These are phyloP conservation scores for Coemansia biformis DNA, from an alignment of 192 early-diverging fungal genomes.

Conservation along the genomic window DNA sequence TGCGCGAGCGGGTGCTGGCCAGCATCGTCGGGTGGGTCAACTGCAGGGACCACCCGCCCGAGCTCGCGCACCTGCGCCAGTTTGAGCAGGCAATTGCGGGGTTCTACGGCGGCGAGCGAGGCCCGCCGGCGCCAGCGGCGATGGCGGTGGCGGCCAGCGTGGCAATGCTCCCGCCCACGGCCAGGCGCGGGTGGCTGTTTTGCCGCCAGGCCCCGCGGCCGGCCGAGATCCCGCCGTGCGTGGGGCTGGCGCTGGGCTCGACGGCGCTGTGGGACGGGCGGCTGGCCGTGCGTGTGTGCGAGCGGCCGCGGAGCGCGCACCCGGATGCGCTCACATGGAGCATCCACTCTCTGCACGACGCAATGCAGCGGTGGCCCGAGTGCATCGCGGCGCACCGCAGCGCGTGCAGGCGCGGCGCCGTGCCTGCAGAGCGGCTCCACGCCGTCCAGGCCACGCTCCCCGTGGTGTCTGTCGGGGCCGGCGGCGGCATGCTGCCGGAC, in stretches of 20 bases:
- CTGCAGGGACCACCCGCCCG: slow-evolving; percentile 29
- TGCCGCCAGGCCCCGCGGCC: slow-evolving; percentile 32
- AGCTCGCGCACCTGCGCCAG: slow-evolving; percentile 28
- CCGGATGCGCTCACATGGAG: slow-evolving; percentile 12
- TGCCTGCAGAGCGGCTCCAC: slow-evolving; percentile 1
- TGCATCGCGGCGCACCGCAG: slow-evolving; percentile 16
- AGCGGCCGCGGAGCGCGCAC: not conserved
- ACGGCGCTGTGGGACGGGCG: slow-evolving; percentile 33
- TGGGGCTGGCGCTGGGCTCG: slow-evolving; percentile 3
- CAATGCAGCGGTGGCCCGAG: slow-evolving; percentile 8
- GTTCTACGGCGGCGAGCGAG: slow-evolving; percentile 1
- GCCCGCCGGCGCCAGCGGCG: not conserved
- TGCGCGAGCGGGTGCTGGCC: slow-evolving; percentile 38
- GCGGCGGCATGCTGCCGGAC: not conserved
- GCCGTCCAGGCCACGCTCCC: slow-evolving; percentile 25
- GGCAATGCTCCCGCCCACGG: slow-evolving; percentile 18
- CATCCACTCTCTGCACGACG: slow-evolving; percentile 15
- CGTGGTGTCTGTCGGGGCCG: slow-evolving; percentile 11
- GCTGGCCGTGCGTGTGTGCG: slow-evolving; percentile 8
- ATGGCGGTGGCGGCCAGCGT: slow-evolving; percentile 19
- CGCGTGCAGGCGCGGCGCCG: slow-evolving; percentile 1
- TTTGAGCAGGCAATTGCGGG: slow-evolving; percentile 13
- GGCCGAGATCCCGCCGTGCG: slow-evolving; percentile 9
- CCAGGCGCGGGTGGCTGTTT: slow-evolving; percentile 28
- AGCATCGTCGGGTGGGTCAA: slow-evolving; percentile 23